Evolutionary conservation across 139 green algal genomes (phyloP), one percentile per base, ranked within the genome.

Genomic region (Zygnema circumcarinatum): DNA sequence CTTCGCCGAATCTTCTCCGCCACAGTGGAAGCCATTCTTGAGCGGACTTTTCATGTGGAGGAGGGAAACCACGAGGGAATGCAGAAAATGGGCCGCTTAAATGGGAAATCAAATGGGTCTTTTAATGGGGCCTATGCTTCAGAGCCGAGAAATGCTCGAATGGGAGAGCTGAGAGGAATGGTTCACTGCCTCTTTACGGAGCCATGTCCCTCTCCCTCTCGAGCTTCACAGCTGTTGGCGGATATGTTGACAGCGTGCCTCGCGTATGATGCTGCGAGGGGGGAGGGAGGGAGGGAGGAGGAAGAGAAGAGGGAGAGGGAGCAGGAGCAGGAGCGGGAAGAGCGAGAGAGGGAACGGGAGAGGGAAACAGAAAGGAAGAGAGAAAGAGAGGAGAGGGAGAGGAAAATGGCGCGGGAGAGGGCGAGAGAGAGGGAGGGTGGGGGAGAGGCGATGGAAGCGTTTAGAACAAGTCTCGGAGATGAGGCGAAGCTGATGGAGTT

Each of bases 1-100:
- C 32, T 84, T 38, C 39, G 76, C 40, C 76, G 76, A 42, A 84
- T 84, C 16, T 84, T 84, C 54, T 39, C 76, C 40, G 76, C 76
- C 7, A 84, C 76, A 81, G 76, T 76, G 7, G 32, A 76, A 84
- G 76, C 76, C 32, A 41, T 84, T 39, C 16, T 84, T 3, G 76
- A 84, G 16, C 76, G 76, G 7, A 84, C 76, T 38, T 84, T 84
- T 52, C 25, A 29, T 25, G 73, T 81, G 25, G 73, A 25, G 29
- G 7, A 39, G 32, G 53, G 7, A 39, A 62, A 62, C 47, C 16
- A 7, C 7, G 16, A 62, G 16, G 16, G 16, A 62, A 16, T 7
- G 7, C 47, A 62, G 16, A n/a, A n/a, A n/a, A 72, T 72, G 56
- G 56, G 56, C 56, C 56, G 56, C 25, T n/a, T n/a, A n/a, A n/a